Percentiles rank a stretch among this genome's conserved stretches.
phyloP scores from a whole-genome alignment of 2,329 filamentous ascomycete genomes.

The Neonectria sp. region DNA sequence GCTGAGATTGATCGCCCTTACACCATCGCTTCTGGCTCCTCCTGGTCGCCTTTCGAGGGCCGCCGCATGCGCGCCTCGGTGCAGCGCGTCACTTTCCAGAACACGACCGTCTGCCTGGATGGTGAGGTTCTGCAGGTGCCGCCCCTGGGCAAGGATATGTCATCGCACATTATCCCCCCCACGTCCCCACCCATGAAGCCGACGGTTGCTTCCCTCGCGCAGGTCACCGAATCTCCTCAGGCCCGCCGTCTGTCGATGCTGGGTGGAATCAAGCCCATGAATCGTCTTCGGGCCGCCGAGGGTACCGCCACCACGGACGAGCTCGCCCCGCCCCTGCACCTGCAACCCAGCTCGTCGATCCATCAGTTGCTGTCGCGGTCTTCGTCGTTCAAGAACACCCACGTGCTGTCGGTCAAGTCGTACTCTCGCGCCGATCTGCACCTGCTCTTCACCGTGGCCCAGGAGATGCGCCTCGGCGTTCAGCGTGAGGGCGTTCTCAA shows the following conservation, averaged over 20 bases:
- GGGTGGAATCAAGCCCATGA: slow-evolving; percentile 49
- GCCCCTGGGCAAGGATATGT: slow-evolving; percentile 81
- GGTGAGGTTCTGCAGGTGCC: slow-evolving; percentile 70
- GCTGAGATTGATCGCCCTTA: slow-evolving; percentile 83
- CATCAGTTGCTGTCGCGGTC: slow-evolving; percentile 79
- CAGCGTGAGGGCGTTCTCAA: slow-evolving; percentile 93
- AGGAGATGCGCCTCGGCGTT: slow-evolving; percentile 97
- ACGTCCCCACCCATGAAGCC: slow-evolving; percentile 73
- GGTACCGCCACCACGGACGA: slow-evolving; percentile 56
- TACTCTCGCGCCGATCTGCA: slow-evolving; percentile 92
- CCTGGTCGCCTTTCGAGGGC: slow-evolving; percentile 82
- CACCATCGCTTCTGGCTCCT: slow-evolving; percentile 61
- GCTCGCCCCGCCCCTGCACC: slow-evolving; percentile 61
- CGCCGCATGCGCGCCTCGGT: slow-evolving; percentile 78
- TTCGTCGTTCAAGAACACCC: slow-evolving; percentile 90
- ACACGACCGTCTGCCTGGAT: slow-evolving; percentile 82
- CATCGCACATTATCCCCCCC: slow-evolving; percentile 71
- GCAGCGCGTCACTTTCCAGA: slow-evolving; percentile 82
- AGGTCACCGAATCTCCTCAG: slow-evolving; percentile 55
- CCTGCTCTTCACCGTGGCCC: slow-evolving; percentile 93
- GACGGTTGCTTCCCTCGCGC: slow-evolving; percentile 56
- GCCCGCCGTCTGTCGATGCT: slow-evolving; percentile 52
- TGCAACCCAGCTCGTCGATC: slow-evolving; percentile 72
- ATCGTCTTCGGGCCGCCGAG: slow-evolving; percentile 51
- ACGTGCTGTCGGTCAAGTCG: slow-evolving; percentile 93